Percentiles rank a stretch among this genome's conserved stretches.
phyloP scores from a whole-genome alignment of 306 rosid genomes.

The Vigna unguiculata region DNA sequence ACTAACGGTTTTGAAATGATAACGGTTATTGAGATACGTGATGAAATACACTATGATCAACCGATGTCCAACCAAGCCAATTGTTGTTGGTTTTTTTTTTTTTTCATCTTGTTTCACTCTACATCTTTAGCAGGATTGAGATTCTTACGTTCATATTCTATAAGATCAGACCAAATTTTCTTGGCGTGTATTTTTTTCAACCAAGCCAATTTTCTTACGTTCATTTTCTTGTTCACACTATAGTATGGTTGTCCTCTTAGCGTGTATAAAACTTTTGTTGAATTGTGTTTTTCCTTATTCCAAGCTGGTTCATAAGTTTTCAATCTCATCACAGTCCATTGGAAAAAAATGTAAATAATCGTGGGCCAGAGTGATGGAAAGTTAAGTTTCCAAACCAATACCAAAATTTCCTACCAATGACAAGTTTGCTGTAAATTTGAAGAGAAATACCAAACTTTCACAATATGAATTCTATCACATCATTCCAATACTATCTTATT shows the following conservation, averaged over 20 bases:
- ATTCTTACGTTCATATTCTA: no score
- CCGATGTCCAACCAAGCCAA: no score
- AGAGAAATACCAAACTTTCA: not conserved
- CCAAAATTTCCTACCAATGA: not conserved
- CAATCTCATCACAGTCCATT: not conserved
- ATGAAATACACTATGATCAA: no score
- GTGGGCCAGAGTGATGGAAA: not conserved
- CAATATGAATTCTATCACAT: not conserved
- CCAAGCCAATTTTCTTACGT: no score
- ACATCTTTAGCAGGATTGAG: no score
- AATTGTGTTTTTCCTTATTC: not conserved
- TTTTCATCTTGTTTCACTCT: no score
- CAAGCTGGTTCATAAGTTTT: not conserved
- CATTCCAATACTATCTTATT: not conserved
- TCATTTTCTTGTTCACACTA: not conserved
- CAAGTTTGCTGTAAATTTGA: not conserved
- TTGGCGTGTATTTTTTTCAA: no score
- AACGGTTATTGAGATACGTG: no score
- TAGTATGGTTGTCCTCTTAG: not conserved
- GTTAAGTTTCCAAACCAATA: not conserved
- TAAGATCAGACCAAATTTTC: no score
- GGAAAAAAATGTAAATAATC: not conserved
- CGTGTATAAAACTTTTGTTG: not conserved
- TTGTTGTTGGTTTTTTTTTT: no score
- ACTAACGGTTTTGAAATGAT: no score